Evolutionary conservation across 1,284 basidiomycete species (phyloP).

Genomic region (Leccinum pachyderme): DNA sequence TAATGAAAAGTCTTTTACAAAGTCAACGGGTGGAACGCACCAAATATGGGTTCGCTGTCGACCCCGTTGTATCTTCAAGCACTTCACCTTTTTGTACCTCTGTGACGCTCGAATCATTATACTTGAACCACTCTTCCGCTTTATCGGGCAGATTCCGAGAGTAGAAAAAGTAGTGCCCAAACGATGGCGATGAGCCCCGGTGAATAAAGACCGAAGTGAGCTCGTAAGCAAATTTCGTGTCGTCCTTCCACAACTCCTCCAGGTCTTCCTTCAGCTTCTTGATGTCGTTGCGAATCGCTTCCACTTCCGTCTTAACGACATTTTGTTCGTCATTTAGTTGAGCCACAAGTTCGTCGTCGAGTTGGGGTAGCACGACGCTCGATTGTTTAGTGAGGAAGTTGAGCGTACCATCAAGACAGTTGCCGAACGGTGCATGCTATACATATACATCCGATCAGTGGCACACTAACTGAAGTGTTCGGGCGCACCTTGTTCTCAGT

Average conservation of each 20-base stretch:
- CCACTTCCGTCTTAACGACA: conserved; percentile 59
- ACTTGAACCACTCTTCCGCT: conserved; percentile 90
- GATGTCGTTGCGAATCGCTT: conserved; percentile 54
- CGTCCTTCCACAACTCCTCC: conserved; percentile 77
- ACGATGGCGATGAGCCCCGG: conserved; percentile 79
- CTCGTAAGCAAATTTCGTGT: conserved; percentile 76
- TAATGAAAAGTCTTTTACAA: conserved; percentile 4
- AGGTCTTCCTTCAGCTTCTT: conserved; percentile 65
- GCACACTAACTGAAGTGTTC: conserved; percentile 8
- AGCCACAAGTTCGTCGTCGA: conserved; percentile 53
- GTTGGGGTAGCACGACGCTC: conserved; percentile 39
- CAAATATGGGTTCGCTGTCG: conserved; percentile 80
- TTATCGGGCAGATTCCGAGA: conserved; percentile 75
- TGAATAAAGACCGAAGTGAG: conserved; percentile 96
- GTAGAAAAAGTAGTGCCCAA: conserved; percentile 90
- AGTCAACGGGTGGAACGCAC: conserved; percentile 41
- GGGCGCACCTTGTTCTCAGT: conserved; percentile 64
- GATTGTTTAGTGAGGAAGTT: conserved; percentile 55
- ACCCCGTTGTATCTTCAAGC: conserved; percentile 75
- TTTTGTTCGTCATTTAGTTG: conserved; percentile 54
- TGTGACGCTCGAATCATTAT: conserved; percentile 85
- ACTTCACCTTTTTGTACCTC: conserved; percentile 75
- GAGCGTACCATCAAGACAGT: conserved; percentile 51
- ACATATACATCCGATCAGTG: background rate
- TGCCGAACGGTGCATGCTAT: conserved; percentile 57